Percentiles rank a stretch among this genome's conserved stretches.
Conservation (phyloP, 1,284 basidiomycete species). For the Testicularia cyperi region DNA sequence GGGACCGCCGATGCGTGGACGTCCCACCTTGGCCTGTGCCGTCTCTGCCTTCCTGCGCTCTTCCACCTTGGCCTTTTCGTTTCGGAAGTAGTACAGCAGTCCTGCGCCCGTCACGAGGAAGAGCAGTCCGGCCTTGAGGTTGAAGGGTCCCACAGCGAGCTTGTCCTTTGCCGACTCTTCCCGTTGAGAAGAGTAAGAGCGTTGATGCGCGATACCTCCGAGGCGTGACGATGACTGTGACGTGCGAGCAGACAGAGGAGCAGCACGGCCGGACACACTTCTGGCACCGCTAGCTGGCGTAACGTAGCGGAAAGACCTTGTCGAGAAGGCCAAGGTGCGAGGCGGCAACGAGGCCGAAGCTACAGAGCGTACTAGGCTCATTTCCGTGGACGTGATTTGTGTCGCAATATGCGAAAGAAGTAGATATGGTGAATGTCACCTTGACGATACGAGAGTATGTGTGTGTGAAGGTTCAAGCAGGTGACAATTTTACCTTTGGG, state of each 20-base stretch:
- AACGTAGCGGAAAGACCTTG: too few species aligned
- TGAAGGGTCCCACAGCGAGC: conserved; percentile 69
- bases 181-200: conserved; percentile 12
- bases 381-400: too few species aligned
- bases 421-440: too few species aligned
- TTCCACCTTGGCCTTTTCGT: conserved; percentile 69
- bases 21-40: conserved; percentile 62
- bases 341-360: too few species aligned
- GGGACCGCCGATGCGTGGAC: conserved; percentile 82
- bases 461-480: too few species aligned
- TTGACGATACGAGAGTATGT: too few species aligned
- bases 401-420: too few species aligned
- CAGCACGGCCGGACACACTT: too few species aligned
- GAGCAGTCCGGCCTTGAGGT: conserved; percentile 76
- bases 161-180: conserved; percentile 36
- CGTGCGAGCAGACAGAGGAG: background rate
- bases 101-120: conserved; percentile 81
- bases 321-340: too few species aligned
- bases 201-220: background rate
- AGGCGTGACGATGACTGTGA: background rate
- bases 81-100: conserved; percentile 83
- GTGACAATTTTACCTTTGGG: too few species aligned
- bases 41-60: conserved; percentile 36
- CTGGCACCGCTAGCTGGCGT: too few species aligned
- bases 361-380: too few species aligned